Base-by-base conservation (phyloP, 2,329 filamentous ascomycete species). In the Pyricularia sp. region DNA sequence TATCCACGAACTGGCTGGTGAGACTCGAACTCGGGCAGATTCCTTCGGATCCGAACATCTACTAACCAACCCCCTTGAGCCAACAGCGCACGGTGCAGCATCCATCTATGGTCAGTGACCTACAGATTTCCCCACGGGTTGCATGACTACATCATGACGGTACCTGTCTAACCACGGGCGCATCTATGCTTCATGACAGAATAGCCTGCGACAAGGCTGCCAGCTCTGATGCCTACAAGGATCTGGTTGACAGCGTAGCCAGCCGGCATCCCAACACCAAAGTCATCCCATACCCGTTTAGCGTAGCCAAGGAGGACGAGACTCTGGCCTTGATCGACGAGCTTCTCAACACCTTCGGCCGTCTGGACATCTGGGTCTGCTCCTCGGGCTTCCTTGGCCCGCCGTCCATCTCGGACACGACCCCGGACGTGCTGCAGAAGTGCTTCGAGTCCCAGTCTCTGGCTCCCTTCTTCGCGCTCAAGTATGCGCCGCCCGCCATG, bases 401-500 rank as follows among this genome's bases (percentile, higher is more conserved):
- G 0, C 76, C 82, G 0, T 81, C 80, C 0, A 82, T 87, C 66
- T 78, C 79, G 35, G 77, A 78, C 16, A 87, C 84, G 1, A 82
- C 81, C 0, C 82, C 84, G 0, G 73, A 75, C 12, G 83, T 85
- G 69, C 74, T 87, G 16, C 78, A 81, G 70, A 80, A 79, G 61
- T 82, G 81, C 67, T 86, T 87, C 71, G 83, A 86, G 70, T 81
- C 82, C 2, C 85, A 87, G 70, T 79, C 78, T 53, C 79, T 87
- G 73, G 82, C 83, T 7, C 84, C 85, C 2, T 87, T 88, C 76
- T 86, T 85, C 69, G 84, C 84, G 1, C 76, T 87, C 67, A 87
- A 87, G 71, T 86, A 87, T 69, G 84, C 83, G 0, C 84, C 84
- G 0, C 80, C 83, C 2, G 85, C 85, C 1, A 87, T 88, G 85